These are phyloP conservation scores for Solanum infundibuliforme DNA, from an alignment of 257 asterid species.

Conservation along the genomic window DNA sequence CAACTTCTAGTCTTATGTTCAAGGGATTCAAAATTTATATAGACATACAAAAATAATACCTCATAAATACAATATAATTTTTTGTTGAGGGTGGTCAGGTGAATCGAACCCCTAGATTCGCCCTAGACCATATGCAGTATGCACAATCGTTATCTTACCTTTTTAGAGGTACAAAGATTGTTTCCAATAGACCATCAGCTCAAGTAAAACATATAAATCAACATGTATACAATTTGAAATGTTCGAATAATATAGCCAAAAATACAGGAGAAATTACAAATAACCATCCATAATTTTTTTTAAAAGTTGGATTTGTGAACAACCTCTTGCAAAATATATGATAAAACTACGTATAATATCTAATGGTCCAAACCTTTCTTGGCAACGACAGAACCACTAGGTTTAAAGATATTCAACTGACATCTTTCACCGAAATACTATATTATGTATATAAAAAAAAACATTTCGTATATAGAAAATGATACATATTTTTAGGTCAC, in stretches of 20 bases:
- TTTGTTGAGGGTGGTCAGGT: not conserved
- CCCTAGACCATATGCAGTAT: not conserved
- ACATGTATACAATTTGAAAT: not conserved
- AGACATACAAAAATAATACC: not conserved
- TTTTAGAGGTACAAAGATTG: not conserved
- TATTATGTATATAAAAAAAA: not conserved
- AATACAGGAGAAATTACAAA: not conserved
- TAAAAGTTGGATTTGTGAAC: not conserved
- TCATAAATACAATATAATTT: not conserved
- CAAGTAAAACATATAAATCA: not conserved
- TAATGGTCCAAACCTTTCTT: not conserved
- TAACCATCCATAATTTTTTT: not conserved
- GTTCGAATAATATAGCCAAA: not conserved
- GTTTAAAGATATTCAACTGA: not conserved
- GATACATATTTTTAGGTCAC: not conserved
- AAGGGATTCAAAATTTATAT: not conserved
- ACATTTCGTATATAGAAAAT: not conserved
- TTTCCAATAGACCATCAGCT: not conserved
- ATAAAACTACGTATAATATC: rapidly evolving
- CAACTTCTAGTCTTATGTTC: not conserved
- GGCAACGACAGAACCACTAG: not conserved
- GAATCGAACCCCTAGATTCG: not conserved
- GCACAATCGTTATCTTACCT: not conserved
- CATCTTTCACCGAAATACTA: not conserved
- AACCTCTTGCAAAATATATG: not conserved